Percentiles rank a stretch among this genome's conserved stretches.
phyloP scores from a whole-genome alignment of 2,329 filamentous ascomycete genomes.

The Colletotrichum lentis region DNA sequence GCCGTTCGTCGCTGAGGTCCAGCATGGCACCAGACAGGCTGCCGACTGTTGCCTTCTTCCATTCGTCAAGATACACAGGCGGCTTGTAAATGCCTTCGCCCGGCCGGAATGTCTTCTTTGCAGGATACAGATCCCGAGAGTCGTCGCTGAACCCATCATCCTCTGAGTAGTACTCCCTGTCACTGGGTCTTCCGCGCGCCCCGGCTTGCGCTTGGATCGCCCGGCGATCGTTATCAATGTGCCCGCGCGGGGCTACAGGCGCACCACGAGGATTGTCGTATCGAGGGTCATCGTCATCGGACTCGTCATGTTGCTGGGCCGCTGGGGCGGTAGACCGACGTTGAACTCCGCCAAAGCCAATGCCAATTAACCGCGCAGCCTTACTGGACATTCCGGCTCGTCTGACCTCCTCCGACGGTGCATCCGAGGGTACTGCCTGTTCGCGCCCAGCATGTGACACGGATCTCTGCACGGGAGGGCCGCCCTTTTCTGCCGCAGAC shows the following conservation, averaged over 20 bases:
- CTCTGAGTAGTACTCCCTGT: slow-evolving; percentile 42
- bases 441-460: slow-evolving; percentile 42
- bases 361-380: slow-evolving; percentile 37
- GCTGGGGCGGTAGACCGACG: slow-evolving; percentile 37
- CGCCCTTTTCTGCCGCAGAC: slow-evolving; percentile 37
- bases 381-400: slow-evolving; percentile 35
- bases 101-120: slow-evolving; percentile 50
- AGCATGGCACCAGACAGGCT: slow-evolving; percentile 66
- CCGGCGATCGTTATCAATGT: slow-evolving; percentile 6
- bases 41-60: slow-evolving; percentile 73
- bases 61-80: slow-evolving; percentile 72
- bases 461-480: slow-evolving; percentile 29
- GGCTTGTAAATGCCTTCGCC: slow-evolving; percentile 66
- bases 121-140: slow-evolving; percentile 18
- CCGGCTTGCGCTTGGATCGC: slow-evolving; percentile 5
- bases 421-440: slow-evolving; percentile 48
- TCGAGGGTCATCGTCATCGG: slow-evolving; percentile 17
- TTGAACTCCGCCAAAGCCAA: slow-evolving; percentile 32
- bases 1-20: slow-evolving; percentile 59
- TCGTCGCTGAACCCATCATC: slow-evolving; percentile 42
- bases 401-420: slow-evolving; percentile 27
- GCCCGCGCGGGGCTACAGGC: slow-evolving; percentile 18
- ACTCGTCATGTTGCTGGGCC: slow-evolving; percentile 19
- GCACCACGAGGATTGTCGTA: background rate
- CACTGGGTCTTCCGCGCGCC: slow-evolving; percentile 24